Evolutionary conservation across 192 early-diverging fungal genomes (phyloP).

Genomic region (Neocallimastix lanati): DNA sequence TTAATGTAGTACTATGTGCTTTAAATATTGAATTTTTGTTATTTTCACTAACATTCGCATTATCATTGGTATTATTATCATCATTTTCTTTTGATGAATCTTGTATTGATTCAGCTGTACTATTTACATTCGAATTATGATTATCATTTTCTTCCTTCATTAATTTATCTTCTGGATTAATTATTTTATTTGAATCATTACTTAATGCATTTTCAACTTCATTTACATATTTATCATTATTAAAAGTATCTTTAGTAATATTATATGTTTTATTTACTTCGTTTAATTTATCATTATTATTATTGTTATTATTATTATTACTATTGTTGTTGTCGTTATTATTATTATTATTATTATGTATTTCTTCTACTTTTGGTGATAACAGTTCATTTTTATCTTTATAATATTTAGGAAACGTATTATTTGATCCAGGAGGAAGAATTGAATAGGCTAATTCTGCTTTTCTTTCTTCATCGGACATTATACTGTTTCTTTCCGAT

Average conservation of each 20-base stretch:
- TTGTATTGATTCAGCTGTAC: neutral
- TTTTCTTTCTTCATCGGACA: neutral
- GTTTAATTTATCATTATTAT: no score
- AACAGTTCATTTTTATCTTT: no score
- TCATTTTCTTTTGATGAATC: neutral
- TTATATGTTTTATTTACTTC: no score
- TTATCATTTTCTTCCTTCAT: neutral
- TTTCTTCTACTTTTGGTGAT: no score
- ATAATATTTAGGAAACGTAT: no score
- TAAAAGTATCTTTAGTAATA: no score
- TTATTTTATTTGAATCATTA: neutral
- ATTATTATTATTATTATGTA: no score
- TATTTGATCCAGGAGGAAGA: no score
- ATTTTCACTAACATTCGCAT: no score
- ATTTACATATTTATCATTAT: neutral
- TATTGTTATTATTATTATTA: neutral
- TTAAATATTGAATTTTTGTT: no score
- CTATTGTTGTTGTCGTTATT: neutral
- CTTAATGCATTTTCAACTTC: neutral
- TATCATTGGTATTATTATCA: no score
- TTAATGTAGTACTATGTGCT: neutral
- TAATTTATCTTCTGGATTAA: neutral
- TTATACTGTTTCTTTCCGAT: neutral
- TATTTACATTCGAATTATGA: neutral
- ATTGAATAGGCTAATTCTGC: neutral